These are phyloP conservation scores for Salix caprea DNA, from an alignment of 345 rosid species.

Conservation along the genomic window DNA sequence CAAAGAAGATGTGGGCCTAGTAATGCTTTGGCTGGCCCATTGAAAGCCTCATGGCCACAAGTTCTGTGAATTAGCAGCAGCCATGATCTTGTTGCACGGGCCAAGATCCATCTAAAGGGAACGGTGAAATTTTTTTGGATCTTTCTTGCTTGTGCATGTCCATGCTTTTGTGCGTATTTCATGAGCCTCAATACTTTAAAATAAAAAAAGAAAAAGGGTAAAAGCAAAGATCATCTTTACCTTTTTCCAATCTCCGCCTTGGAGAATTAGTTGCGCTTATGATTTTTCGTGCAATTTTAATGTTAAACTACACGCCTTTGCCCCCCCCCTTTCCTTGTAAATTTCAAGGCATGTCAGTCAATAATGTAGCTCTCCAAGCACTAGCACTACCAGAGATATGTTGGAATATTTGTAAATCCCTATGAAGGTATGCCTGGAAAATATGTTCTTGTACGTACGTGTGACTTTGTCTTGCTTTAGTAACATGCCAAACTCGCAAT, in stretches of 20 bases:
- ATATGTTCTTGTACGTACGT: conserved; percentile 37
- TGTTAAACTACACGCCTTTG: conserved; percentile 10
- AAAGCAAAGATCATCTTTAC: conserved; percentile 32
- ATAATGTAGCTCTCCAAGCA: conserved; percentile 13
- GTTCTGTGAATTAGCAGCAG: background rate
- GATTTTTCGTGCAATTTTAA: conserved; percentile 49
- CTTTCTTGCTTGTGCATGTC: conserved; percentile 17
- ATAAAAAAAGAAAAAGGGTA: background rate
- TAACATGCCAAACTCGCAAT: conserved; percentile 72
- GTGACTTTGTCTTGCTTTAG: conserved; percentile 65
- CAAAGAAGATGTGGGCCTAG: background rate
- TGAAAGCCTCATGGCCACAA: background rate
- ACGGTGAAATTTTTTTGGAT: background rate
- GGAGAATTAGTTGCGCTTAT: conserved; percentile 32
- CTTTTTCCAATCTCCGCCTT: conserved; percentile 34
- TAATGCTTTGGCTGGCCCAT: background rate
- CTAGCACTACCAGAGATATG: conserved; percentile 18
- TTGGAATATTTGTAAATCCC: conserved; percentile 42
- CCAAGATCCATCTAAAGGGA: conserved; percentile 21
- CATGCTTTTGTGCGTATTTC: conserved; percentile 18
- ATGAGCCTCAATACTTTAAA: conserved; percentile 24
- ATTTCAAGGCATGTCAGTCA: conserved; percentile 44
- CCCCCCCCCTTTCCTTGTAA: conserved; percentile 17
- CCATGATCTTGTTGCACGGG: conserved; percentile 11
- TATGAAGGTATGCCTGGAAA: conserved; percentile 37